phyloP scores from a whole-genome alignment of 352 stramenopile genomes.

The Peronospora farinosa region DNA sequence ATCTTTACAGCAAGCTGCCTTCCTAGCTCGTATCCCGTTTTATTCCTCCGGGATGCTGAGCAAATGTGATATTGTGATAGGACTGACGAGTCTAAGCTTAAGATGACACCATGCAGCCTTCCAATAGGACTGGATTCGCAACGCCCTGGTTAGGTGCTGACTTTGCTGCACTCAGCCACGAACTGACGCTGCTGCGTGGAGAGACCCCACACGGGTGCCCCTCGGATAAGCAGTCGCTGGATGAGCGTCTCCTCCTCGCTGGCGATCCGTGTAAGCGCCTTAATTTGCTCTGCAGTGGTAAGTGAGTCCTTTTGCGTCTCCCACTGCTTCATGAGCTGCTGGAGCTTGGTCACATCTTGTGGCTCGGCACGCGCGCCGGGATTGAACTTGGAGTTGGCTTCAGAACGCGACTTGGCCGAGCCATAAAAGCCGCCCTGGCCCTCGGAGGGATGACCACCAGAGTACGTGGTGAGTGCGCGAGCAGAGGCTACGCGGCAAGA shows the following conservation, averaged over 20 bases:
- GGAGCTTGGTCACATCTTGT: conserved; percentile 48
- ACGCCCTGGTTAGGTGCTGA: conserved; percentile 9
- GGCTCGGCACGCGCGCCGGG: conserved; percentile 60
- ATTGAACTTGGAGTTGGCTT: conserved; percentile 54
- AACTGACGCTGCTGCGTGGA: conserved; percentile 69
- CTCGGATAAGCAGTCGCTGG: conserved; percentile 60
- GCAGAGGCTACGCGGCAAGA: conserved; percentile 3
- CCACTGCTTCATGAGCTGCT: conserved; percentile 56
- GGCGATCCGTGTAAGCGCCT: conserved; percentile 38
- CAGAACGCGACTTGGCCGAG: conserved; percentile 70
- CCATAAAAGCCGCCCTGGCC: conserved; percentile 90
- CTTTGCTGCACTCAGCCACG: conserved; percentile 49
- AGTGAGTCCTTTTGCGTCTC: conserved; percentile 36
- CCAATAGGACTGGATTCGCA: conserved; percentile 5
- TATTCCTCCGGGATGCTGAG: conserved; percentile 25
- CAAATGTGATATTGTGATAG: conserved; percentile 8
- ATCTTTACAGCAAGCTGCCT: conserved; percentile 21
- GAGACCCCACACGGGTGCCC: conserved; percentile 67
- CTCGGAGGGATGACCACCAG: conserved; percentile 80
- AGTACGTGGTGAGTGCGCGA: conserved; percentile 71
- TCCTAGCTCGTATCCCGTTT: conserved; percentile 25
- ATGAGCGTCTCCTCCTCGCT: conserved; percentile 46
- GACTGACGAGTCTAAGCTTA: neutral
- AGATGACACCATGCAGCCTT: neutral
- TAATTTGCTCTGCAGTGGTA: conserved; percentile 33